phyloP scores from a whole-genome alignment of 495 filamentous ascomycete genomes.

The Neurospora sp. region DNA sequence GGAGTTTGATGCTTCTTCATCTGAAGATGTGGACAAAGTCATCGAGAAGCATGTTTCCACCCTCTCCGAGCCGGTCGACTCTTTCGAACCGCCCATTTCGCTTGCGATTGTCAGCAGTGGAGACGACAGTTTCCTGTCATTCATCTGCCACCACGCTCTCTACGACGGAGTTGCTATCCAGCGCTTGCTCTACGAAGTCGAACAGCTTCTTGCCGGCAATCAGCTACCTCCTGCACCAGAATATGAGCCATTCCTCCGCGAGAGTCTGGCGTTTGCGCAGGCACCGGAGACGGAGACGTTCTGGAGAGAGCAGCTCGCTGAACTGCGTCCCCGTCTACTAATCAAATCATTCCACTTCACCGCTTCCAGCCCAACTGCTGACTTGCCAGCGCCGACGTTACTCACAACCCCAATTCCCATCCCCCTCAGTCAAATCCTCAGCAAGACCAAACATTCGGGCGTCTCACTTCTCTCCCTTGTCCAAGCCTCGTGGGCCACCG shows the following conservation, averaged over 20 bases:
- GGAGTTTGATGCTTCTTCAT: slow-evolving; percentile 7
- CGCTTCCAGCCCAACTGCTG: neutral
- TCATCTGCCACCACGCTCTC: slow-evolving; percentile 63
- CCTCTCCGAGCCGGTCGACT: slow-evolving; percentile 22
- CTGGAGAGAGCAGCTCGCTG: slow-evolving; percentile 46
- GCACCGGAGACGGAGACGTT: slow-evolving; percentile 40
- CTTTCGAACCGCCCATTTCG: slow-evolving; percentile 25
- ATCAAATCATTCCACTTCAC: neutral
- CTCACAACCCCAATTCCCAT: neutral
- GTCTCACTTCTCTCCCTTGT: slow-evolving; percentile 52
- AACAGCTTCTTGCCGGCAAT: slow-evolving; percentile 36
- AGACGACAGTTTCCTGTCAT: slow-evolving; percentile 37
- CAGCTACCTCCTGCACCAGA: slow-evolving; percentile 31
- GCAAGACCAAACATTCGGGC: slow-evolving; percentile 37
- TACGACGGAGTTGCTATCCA: slow-evolving; percentile 69
- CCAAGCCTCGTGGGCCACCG: slow-evolving; percentile 58
- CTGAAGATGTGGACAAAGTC: neutral
- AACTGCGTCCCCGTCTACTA: slow-evolving; percentile 39
- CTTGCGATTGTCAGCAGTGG: slow-evolving; percentile 20
- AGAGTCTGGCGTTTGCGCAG: slow-evolving; percentile 7
- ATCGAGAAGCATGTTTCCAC: slow-evolving; percentile 18
- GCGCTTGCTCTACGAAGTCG: slow-evolving; percentile 53
- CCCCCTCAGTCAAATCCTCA: slow-evolving; percentile 36
- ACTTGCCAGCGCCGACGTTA: neutral
- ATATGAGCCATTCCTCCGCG: slow-evolving; percentile 33